Evolutionary conservation across 768 basidiomycete species (phyloP), one percentile per base, ranked within the genome.

Genomic region (Russula brevipes): DNA sequence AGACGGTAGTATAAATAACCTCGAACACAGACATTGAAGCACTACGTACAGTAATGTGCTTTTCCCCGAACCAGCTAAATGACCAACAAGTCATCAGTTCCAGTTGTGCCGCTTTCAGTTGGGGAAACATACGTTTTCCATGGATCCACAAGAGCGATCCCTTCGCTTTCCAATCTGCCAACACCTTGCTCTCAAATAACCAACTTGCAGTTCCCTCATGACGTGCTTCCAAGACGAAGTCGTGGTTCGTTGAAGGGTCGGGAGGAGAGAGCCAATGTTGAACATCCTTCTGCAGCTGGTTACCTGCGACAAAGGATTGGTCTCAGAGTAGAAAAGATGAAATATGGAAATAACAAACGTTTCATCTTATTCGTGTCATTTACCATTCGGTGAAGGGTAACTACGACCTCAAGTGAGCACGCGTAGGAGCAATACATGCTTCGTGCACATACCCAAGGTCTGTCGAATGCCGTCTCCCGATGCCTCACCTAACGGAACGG

Each of bases 61-160:
- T 35, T 57, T 62, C 1, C 61, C 61, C 0, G 46, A 57, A 4
- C 61, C 56, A 8, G 39, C 61, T 57, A 31, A n/a, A 47, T 36
- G 8, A 57, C 3, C 8, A n/a, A n/a, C 16, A 3, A 2, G 35
- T 51, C 0, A 14, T 16, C 4, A 24, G 0, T 1, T n/a, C 12
- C 7, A 1, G 3, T 0, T 5, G 2, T 10, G 17, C 17, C 3
- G 38, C 8, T 2, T 24, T 24, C 24, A 16, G 24, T 17, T 16
- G 14, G 16, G 35, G 17, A n/a, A 36, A 5, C 51, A 12, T 38
- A 52, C 51, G 51, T 36, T 52, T 36, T 0, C 51, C 51, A 38
- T 52, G 35, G 4, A 52, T 52, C 51, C 51, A 52, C 10, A 52
- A 52, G 1, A 52, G 10, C 0, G 51, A 10, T 5, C 51, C 35